Base-by-base conservation (phyloP, 306 rosid genomes). In the Citrullus colocynthis region DNA sequence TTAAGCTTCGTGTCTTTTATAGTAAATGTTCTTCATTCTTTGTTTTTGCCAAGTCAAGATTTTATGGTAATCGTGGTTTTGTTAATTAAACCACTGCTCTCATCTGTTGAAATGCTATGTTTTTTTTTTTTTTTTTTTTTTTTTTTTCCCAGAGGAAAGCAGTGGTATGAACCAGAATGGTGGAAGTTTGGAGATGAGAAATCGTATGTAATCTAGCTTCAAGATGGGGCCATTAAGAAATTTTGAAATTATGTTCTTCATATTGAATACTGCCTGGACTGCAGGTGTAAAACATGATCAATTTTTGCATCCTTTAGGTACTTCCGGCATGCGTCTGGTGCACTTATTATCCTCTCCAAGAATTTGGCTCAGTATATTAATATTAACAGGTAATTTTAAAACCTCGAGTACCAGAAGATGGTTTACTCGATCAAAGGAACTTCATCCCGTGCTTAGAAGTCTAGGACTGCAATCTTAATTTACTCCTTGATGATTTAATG, bases 161-260 rank as follows among this genome's bases (percentile, higher is more conserved):
- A 85, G 52, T 96, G 99, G 99, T 93, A 90, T 78, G 99, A 96
- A 84, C 98, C 99, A 61, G 99, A 96, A 1, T 91, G 98, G 98
- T 96, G 98, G 99, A 96, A 93, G 85, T 96, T 96, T 85, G 98
- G 99, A 16, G 99, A 96, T 84, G 97, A 91, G 78, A 96, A 91
- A 86, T 48, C 94, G 99, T 96, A 90, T 89, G 97, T 88, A 77
- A 82, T 82, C 30, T 71, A 45, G 60, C 85, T 20, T 74, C 30
- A 3, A 57, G 37, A 41, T 36, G 49, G 57, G 16, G 76, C 41
- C 24, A 11, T n/a, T 8, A 79, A 66, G 54, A 39, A 28, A 11
- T 72, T 15, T 36, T 74, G 30, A 21, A 45, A 16, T 69, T 37
- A 18, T 73, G 4, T 52, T 58, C 34, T 71, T 44, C 24, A 74